Base-by-base conservation (phyloP, 2,329 filamentous ascomycete genomes). In the Chrysoporthe puriensis region DNA sequence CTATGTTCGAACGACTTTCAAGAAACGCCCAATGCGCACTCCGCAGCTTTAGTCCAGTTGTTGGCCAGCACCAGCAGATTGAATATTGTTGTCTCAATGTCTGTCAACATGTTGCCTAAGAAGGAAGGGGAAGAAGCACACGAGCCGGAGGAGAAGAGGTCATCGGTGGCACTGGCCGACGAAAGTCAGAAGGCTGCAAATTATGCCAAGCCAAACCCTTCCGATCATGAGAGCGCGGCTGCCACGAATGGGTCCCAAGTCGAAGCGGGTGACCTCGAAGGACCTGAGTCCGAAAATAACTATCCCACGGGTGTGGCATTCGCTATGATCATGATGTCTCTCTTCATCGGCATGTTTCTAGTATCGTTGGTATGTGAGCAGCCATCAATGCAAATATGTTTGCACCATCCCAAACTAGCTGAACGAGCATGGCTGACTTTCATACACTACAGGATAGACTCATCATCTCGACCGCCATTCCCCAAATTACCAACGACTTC, bases 311-410 rank as follows among this genome's bases (percentile, higher is more conserved):
- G 80, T 42, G 13, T 75, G 36, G 78, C 76, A 64, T 75, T 82
- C 11, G 58, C 11, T 6, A 70, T 83, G 9, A 81, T 83, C 66
- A 76, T 76, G 32, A 71, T 82, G 1, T 80, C 81, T 0, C 72
- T 84, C 65, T 82, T 79, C 68, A 72, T 83, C 26, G 78, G 76
- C 58, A 79, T 83, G 7, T 82, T 83, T 64, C 74, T 82, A 54
- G 54, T 57, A 18, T 57, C 58, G 61, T 9, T 67, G 62, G 54
- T 63, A 58, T 4, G 54, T 57, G 11, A 14, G 8, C 34, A 57
- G 1, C 4, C n/a, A 13, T 14, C 11, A 52, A 9, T n/a, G 21
- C 9, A 34, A 2, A 5, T 26, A 54, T 16, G 11, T 16, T 14
- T 32, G 21, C 2, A 13, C 8, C 52, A 18, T 56, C 26, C 14